Evolutionary conservation across 805 yeast genomes (phyloP).

Genomic region (Kodamaea hsintzibuensis): DNA sequence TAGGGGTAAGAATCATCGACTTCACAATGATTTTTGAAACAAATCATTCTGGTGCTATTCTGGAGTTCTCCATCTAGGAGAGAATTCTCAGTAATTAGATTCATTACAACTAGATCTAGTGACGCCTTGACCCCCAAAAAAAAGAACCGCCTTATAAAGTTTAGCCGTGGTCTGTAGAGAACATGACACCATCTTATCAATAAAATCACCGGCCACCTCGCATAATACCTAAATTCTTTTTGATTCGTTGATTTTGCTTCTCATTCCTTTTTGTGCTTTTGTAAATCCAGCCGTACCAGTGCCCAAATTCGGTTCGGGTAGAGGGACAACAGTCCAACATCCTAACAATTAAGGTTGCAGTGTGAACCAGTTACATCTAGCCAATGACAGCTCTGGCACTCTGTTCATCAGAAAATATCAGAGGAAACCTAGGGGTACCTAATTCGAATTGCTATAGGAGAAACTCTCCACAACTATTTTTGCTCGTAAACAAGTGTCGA

Average conservation of each 20-base stretch:
- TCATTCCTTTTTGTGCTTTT: neutral
- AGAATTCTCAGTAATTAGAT: neutral
- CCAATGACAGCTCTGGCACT: neutral
- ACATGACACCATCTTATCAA: neutral
- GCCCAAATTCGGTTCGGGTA: neutral
- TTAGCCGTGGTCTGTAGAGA: neutral
- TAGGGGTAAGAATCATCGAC: conserved; percentile 20
- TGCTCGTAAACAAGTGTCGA: neutral
- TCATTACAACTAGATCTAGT: too few relatives aligned
- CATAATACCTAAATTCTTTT: neutral
- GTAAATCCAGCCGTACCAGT: neutral
- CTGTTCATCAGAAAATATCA: neutral
- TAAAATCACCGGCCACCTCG: neutral
- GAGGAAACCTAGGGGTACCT: too few relatives aligned
- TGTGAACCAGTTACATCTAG: neutral
- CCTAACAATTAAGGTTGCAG: neutral
- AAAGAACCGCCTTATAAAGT: neutral
- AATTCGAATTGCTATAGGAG: too few relatives aligned
- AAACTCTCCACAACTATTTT: too few relatives aligned
- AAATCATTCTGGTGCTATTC: conserved; percentile 17
- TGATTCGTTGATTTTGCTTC: neutral
- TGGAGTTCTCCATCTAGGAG: neutral
- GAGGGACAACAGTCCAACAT: neutral
- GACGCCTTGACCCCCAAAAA: neutral
- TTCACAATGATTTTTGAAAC: conserved; percentile 29